A percentile compares a stretch with the other conserved stretches of the same genome.
Evolutionary conservation across 1,139 yeast genomes (phyloP).

Genomic region (Debaryomyces nepalensis): DNA sequence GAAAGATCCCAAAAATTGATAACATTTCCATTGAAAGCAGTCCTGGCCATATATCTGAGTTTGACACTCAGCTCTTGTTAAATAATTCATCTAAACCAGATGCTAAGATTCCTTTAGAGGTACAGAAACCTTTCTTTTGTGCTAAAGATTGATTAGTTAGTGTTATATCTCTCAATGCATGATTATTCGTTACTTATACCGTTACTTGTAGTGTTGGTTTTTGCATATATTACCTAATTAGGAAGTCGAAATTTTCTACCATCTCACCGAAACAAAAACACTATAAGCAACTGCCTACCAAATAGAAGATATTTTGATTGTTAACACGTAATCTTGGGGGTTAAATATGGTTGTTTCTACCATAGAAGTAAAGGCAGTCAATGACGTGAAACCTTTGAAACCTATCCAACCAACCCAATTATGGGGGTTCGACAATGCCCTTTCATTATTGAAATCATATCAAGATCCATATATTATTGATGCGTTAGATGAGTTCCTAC

Average conservation of each 20-base stretch:
- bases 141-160: neutral
- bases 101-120: constrained; percentile 31
- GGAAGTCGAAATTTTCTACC: constrained; percentile 15
- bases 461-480: constrained; percentile 40
- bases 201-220: neutral
- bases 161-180: neutral
- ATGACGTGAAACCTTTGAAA: constrained; percentile 28
- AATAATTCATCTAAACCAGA: constrained; percentile 28
- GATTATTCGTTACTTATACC: neutral
- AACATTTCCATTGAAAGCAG: constrained; percentile 70
- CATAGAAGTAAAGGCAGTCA: constrained; percentile 12
- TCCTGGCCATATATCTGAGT: constrained; percentile 33
- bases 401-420: constrained; percentile 44
- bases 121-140: constrained; percentile 20
- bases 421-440: constrained; percentile 52
- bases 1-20: constrained; percentile 48
- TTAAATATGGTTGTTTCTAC: constrained; percentile 14
- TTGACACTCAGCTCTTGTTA: constrained; percentile 23
- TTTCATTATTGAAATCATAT: constrained; percentile 36
- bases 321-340: neutral
- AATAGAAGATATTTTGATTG: neutral
- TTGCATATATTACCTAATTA: constrained; percentile 12
- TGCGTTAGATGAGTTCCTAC: constrained; percentile 51
- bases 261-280: constrained; percentile 10
- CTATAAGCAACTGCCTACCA: constrained; percentile 1